Percentiles rank a stretch among this genome's conserved stretches.
These are phyloP conservation scores for Colletotrichum liaoningense DNA, from an alignment of 2,329 filamentous ascomycete species.

Conservation along the genomic window DNA sequence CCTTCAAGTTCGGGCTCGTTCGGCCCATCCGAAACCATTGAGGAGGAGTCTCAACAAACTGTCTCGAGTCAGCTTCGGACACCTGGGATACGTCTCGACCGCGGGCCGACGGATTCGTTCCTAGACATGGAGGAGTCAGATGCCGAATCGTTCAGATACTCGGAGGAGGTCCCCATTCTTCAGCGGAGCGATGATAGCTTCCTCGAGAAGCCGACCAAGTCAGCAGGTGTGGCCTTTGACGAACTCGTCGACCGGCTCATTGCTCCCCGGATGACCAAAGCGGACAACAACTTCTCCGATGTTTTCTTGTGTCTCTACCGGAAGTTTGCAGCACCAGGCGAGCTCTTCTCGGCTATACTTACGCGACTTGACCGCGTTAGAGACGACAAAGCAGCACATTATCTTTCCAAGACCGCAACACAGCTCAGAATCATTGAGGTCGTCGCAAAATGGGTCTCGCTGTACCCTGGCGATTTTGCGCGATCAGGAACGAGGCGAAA, in stretches of 20 bases:
- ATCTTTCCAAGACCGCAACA: conserved; percentile 81
- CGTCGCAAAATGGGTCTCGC: conserved; percentile 87
- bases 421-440: conserved; percentile 88
- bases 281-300: conserved; percentile 88
- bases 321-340: conserved; percentile 86
- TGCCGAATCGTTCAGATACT: conserved; percentile 72
- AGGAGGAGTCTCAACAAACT: conserved; percentile 50
- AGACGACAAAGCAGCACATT: conserved; percentile 73
- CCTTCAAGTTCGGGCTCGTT: conserved; percentile 44
- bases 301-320: conserved; percentile 94
- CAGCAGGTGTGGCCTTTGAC: conserved; percentile 68
- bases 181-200: conserved; percentile 74
- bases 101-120: conserved; percentile 64
- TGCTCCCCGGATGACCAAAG: conserved; percentile 82
- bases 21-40: conserved; percentile 52
- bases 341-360: conserved; percentile 82
- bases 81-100: conserved; percentile 65
- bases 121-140: conserved; percentile 78
- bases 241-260: conserved; percentile 90
- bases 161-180: conserved; percentile 75
- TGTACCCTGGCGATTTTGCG: conserved; percentile 94
- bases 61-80: conserved; percentile 62
- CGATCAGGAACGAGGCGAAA: conserved; percentile 77
- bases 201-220: conserved; percentile 63
- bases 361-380: conserved; percentile 78